These are phyloP conservation scores for Vitis amurensis DNA, from an alignment of 164 flowering plant genomes.

Conservation along the genomic window DNA sequence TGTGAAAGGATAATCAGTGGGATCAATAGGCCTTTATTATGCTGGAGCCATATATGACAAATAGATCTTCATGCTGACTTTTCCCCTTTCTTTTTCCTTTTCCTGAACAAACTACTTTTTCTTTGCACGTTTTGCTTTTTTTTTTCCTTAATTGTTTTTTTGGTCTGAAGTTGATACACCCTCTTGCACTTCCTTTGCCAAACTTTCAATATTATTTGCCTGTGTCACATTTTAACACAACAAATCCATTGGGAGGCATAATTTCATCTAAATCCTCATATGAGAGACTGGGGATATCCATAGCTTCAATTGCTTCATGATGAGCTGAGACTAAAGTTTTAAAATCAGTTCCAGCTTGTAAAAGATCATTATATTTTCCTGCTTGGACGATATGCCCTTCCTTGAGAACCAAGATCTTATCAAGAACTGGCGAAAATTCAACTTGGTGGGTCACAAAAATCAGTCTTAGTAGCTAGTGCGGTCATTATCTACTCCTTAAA, in stretches of 20 bases:
- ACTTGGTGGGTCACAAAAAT: slow-evolving; percentile 98
- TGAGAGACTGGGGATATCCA: slow-evolving; percentile 62
- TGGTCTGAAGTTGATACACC: slow-evolving; percentile 54
- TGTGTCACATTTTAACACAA: slow-evolving; percentile 32
- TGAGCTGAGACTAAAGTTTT: slow-evolving; percentile 80
- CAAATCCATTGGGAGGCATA: slow-evolving; percentile 29
- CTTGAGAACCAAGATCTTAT: slow-evolving; percentile 90
- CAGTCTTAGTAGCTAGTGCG: slow-evolving; percentile 77
- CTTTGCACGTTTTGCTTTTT: slow-evolving; percentile 79
- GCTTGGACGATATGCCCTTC: slow-evolving; percentile 86
- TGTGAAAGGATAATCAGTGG: slow-evolving; percentile 87
- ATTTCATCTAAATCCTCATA: slow-evolving; percentile 65
- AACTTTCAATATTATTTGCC: slow-evolving; percentile 42
- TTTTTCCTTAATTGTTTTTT: slow-evolving; percentile 77
- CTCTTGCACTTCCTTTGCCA: slow-evolving; percentile 65
- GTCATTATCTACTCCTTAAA: slow-evolving; percentile 95
- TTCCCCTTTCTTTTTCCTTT: slow-evolving; percentile 92
- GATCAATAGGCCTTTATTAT: slow-evolving; percentile 75
- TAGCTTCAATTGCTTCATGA: slow-evolving; percentile 91
- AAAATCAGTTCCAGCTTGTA: slow-evolving; percentile 94
- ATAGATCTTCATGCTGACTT: slow-evolving; percentile 90
- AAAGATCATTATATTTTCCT: slow-evolving; percentile 92
- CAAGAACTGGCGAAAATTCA: slow-evolving; percentile 93
- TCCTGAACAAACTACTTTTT: slow-evolving; percentile 97
- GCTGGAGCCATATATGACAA: slow-evolving; percentile 96